Evolutionary conservation across 495 filamentous ascomycete genomes (phyloP), one percentile per base, ranked within the genome.

Genomic region (Pyrenopolyporus hunteri): DNA sequence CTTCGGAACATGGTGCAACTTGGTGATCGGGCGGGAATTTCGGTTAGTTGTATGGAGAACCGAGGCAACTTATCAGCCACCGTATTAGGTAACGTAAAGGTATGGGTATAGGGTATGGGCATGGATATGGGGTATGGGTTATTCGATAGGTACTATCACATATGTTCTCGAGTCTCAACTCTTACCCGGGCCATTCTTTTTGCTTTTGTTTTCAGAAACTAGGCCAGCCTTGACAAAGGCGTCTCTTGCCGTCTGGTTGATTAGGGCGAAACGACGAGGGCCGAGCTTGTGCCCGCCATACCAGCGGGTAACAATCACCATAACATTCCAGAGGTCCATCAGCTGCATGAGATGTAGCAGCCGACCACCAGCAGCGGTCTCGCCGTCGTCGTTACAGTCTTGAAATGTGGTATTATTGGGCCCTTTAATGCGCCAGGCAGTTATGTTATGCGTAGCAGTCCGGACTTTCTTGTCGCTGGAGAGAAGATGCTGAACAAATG

Each of bases 261-360:
- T 97, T 19, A 96, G 78, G 25, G 91, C 83, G 72, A 98, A 98
- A 55, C 94, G 77, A 67, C 92, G 87, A 42, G 93, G 92, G 0
- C 94, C 94, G 17, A 98, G 72, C 55, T 90, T 87, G 35, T 93
- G 80, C 0, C 94, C 94, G 0, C 94, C 94, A 76, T 95, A 98
- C 94, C 94, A 98, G 46, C 94, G 74, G 29, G 89, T 91, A 13
- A 98, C 94, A n/a, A 98, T 89, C 1, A 98, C 92, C 71, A 97
- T 85, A 6, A 88, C 85, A 73, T 94, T 84, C 90, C 91, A 96
- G 6, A 95, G 83, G 73, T 92, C 89, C 92, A 97, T 98, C 64
- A 93, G 70, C 79, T 96, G 90, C 86, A 98, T 86, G 40, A 98
- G 75, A 76, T 95, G 90, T 33, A 96, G 77, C 66, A 98, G 67